A percentile compares a stretch with the other conserved stretches of the same genome.
Conservation (phyloP, 2,329 filamentous ascomycete species). For the Paraconiothyrium sp. region DNA sequence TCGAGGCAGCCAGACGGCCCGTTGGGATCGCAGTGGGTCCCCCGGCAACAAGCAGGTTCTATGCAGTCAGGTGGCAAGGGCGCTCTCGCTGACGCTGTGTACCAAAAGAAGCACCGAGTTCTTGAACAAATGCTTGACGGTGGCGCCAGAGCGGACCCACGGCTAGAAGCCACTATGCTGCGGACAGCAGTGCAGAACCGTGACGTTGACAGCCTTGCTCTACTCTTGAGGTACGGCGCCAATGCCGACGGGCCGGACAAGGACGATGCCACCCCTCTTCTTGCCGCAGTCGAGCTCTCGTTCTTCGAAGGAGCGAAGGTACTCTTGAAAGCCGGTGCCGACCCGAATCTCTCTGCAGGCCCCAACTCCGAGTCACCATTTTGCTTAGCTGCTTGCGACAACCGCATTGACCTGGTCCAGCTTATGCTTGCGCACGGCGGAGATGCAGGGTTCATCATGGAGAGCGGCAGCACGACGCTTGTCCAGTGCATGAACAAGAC, state of each 20-base stretch:
- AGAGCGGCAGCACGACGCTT: slow-evolving; percentile 66
- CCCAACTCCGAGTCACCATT: slow-evolving; percentile 64
- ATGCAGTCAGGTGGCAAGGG: slow-evolving; percentile 46
- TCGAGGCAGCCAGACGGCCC: slow-evolving; percentile 18
- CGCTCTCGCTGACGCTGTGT: slow-evolving; percentile 63
- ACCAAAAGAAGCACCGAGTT: slow-evolving; percentile 71
- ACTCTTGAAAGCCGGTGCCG: slow-evolving; percentile 53
- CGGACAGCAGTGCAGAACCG: slow-evolving; percentile 41
- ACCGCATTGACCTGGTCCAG: slow-evolving; percentile 65
- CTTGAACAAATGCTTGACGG: slow-evolving; percentile 46
- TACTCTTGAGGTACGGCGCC: slow-evolving; percentile 42
- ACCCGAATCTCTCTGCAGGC: slow-evolving; percentile 64
- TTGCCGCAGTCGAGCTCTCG: slow-evolving; percentile 38
- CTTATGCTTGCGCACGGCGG: slow-evolving; percentile 69
- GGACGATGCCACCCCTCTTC: slow-evolving; percentile 40
- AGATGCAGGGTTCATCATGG: slow-evolving; percentile 63
- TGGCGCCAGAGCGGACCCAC: slow-evolving; percentile 41
- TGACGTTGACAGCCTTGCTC: slow-evolving; percentile 38
- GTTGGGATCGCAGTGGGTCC: slow-evolving; percentile 27
- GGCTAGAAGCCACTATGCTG: slow-evolving; percentile 44
- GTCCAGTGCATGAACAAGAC: slow-evolving; percentile 68
- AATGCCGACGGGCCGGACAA: slow-evolving; percentile 44
- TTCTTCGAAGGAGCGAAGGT: slow-evolving; percentile 58
- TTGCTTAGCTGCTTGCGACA: slow-evolving; percentile 58
- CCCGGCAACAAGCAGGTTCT: slow-evolving; percentile 35